A percentile compares a stretch with the other conserved stretches of the same genome.
Evolutionary conservation across 1,139 yeast species (phyloP).

Genomic region (Trichomonascaceae sp.): DNA sequence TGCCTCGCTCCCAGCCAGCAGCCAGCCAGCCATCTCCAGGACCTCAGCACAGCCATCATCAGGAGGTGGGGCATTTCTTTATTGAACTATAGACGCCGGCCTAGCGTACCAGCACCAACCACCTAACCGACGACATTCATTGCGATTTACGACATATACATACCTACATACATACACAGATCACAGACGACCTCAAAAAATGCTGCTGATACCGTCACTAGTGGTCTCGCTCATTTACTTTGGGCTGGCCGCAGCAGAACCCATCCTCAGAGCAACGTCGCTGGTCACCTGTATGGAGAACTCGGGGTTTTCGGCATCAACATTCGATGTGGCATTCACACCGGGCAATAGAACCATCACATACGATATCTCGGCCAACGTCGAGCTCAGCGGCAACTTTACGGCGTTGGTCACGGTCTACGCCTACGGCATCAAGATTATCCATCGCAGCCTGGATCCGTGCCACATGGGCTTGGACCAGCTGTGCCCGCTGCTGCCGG

Average conservation of each 20-base stretch:
- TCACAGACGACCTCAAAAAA: no score
- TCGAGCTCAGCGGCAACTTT: slow-evolving; percentile 63
- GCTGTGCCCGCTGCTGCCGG: slow-evolving; percentile 75
- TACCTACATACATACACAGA: no score
- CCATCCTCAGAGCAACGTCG: slow-evolving; percentile 29
- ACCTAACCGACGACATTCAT: no score
- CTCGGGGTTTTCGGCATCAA: slow-evolving; percentile 73
- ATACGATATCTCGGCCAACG: slow-evolving; percentile 64
- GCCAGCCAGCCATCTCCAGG: no score
- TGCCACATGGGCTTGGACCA: slow-evolving; percentile 41
- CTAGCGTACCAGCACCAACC: no score
- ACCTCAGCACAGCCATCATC: no score
- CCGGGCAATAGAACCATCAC: slow-evolving; percentile 51
- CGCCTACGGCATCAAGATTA: slow-evolving; percentile 68
- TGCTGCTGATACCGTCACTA: no score
- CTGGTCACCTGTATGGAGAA: slow-evolving; percentile 87
- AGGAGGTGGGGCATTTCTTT: no score
- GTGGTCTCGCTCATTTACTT: no score
- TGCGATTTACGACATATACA: no score
- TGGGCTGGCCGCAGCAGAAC: slow-evolving; percentile 11
- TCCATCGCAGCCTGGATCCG: slow-evolving; percentile 44
- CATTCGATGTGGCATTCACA: slow-evolving; percentile 59
- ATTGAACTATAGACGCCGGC: no score
- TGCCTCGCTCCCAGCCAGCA: no score
- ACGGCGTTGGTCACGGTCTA: slow-evolving; percentile 57